Evolutionary conservation across 768 basidiomycete genomes (phyloP).

Genomic region (Russula earlei): DNA sequence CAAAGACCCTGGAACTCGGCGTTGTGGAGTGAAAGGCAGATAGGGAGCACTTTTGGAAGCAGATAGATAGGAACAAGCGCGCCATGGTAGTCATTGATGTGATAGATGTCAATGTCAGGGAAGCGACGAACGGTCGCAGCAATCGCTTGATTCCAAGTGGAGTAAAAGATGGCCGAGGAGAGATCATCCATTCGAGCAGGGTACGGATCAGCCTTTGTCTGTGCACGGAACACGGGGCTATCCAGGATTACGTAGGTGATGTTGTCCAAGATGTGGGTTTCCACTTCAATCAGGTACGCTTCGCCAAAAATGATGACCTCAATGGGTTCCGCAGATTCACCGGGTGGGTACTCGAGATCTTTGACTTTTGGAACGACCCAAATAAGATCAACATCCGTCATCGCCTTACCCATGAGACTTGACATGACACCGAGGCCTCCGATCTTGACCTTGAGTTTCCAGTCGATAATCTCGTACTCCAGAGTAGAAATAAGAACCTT

Average conservation of each 20-base stretch:
- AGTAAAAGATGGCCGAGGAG: constrained; percentile 94
- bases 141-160: constrained; percentile 96
- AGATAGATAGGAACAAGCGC: constrained; percentile 87
- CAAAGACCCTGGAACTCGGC: constrained; percentile 97
- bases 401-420: constrained; percentile 93
- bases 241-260: constrained; percentile 93
- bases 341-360: constrained; percentile 85
- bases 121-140: constrained; percentile 80
- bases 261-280: constrained; percentile 87
- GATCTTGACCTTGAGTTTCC: constrained; percentile 97
- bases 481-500: constrained; percentile 88
- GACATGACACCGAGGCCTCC: constrained; percentile 98
- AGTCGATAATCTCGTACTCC: constrained; percentile 95
- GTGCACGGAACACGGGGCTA: constrained; percentile 92
- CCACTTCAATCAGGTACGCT: constrained; percentile 91
- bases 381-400: constrained; percentile 91
- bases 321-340: constrained; percentile 87
- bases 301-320: constrained; percentile 96
- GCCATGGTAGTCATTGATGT: constrained; percentile 93
- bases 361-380: constrained; percentile 96
- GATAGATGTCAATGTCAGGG: constrained; percentile 88
- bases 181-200: constrained; percentile 96
- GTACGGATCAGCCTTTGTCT: constrained; percentile 93
- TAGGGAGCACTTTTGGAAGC: constrained; percentile 81
- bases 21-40: constrained; percentile 89